Percentiles rank a stretch among this genome's conserved stretches.
Conservation (phyloP, 2,329 filamentous ascomycete species). For the Aspergillus novofumigatus region DNA sequence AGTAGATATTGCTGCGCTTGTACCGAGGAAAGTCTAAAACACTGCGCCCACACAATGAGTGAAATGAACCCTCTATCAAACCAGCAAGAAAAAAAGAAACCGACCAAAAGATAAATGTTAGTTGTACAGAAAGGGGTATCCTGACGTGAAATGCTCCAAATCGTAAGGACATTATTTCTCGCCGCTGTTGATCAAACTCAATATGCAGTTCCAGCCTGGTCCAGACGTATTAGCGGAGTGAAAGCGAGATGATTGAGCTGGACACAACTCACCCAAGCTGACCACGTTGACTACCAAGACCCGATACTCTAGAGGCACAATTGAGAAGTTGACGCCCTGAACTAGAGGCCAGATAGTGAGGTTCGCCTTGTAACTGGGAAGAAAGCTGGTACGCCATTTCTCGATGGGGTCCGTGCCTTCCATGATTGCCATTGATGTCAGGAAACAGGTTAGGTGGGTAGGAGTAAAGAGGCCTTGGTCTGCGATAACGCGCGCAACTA, state of each 20-base stretch:
- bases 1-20: not conserved
- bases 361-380: constrained; percentile 71
- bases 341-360: constrained; percentile 84
- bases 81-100: constrained; percentile 3
- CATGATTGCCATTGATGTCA: constrained; percentile 77
- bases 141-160: constrained; percentile 33
- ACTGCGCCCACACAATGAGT: not conserved
- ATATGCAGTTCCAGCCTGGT: constrained; percentile 56
- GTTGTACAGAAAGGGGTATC: constrained; percentile 17
- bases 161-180: constrained; percentile 24
- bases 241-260: not conserved
- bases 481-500: constrained; percentile 69
- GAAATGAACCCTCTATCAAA: constrained; percentile 5
- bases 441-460: constrained; percentile 75
- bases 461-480: constrained; percentile 84
- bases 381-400: constrained; percentile 69
- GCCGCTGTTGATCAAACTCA: constrained; percentile 53
- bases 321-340: constrained; percentile 81
- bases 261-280: constrained; percentile 54
- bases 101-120: constrained; percentile 9
- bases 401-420: constrained; percentile 64
- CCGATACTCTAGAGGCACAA: constrained; percentile 77
- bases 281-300: constrained; percentile 84
- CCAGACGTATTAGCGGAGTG: constrained; percentile 10
- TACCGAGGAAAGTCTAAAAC: not conserved